Percentiles rank a stretch among this genome's conserved stretches.
These are phyloP conservation scores for Coniochaeta hoffmannii DNA, from an alignment of 2,329 filamentous ascomycete species.

Conservation along the genomic window DNA sequence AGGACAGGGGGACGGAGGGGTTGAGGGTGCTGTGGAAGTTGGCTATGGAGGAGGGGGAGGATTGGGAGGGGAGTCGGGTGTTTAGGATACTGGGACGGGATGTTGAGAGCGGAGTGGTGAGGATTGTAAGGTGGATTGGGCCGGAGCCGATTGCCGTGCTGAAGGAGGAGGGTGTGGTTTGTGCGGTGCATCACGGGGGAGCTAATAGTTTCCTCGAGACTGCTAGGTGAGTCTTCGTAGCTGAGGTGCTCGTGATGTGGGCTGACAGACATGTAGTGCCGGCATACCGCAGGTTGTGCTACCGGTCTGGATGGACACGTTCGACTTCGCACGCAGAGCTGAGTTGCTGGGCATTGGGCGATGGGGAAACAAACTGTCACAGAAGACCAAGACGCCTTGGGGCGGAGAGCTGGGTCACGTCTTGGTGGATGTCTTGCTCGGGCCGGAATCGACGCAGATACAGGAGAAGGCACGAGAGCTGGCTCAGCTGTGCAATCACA, in stretches of 20 bases:
- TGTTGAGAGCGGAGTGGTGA: conserved; percentile 19
- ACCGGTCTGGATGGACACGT: conserved; percentile 27
- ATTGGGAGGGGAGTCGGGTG: conserved; percentile 4
- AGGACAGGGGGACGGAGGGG: conserved; percentile 15
- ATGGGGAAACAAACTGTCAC: conserved; percentile 6
- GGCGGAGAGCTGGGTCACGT: not conserved
- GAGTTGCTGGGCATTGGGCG: conserved; percentile 23
- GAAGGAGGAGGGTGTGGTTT: conserved; percentile 22
- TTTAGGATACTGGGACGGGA: conserved; percentile 11
- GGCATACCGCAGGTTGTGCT: conserved; percentile 30
- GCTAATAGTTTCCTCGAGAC: conserved; percentile 27
- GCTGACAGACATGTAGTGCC: conserved; percentile 15
- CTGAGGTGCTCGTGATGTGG: not conserved
- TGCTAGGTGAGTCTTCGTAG: conserved; percentile 11
- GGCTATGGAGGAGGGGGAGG: not conserved
- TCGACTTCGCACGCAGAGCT: conserved; percentile 26
- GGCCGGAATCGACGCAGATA: not conserved
- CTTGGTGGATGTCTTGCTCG: conserved; percentile 4
- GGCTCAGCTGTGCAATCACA: conserved; percentile 2
- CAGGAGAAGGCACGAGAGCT: conserved; percentile 1
- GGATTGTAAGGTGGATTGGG: conserved; percentile 25
- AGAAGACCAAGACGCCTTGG: not conserved
- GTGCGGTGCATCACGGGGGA: conserved; percentile 32
- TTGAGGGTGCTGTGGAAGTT: conserved; percentile 32
- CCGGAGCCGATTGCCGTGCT: conserved; percentile 24